Evolutionary conservation across 441 rosid genomes (phyloP), one percentile per base, ranked within the genome.

Genomic region (Croton setiger): DNA sequence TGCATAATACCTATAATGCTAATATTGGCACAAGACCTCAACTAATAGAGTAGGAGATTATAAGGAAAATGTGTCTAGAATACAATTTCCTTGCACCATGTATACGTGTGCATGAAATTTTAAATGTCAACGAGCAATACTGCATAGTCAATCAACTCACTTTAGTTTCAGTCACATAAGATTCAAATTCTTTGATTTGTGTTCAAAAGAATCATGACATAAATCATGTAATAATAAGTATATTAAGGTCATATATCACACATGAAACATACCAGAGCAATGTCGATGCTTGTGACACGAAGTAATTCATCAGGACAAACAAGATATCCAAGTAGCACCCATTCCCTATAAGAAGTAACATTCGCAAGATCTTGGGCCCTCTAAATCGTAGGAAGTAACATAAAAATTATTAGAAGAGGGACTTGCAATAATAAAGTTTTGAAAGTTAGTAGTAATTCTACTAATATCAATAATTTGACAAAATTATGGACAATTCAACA

Each of bases 281-380:
- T 90, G 82, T 96, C 99, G 66, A 96, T 91, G 88, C 99, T 93
- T 62, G 98, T 96, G 78, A 90, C 99, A 61, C 96, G 99, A 76
- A 96, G 98, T 77, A 96, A 89, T 83, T 96, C 98, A 74, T 96
- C 97, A 48, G 99, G 99, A 74, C 99, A 96, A 78, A 96, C 98
- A 71, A 93, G 98, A 86, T 96, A 93, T 56, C 99, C 97, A 80
- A 93, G 88, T 70, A 96, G 84, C 75, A 96, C 98, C 99, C 99
- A 96, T 72, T 96, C 98, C 76, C 97, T 81, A 71, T 96, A 96
- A 67, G 96, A 89, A 75, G 99, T 93, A 77, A 93, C 98, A 87
- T 96, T 90, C 74, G 99, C 96, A 63, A 96, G 93, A 86, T 96
- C 99, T 81, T 91, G 98, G 69, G 98, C 98, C 82, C 98, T 88